Conservation (phyloP, 2,329 filamentous ascomycete species). For the Apiospora phragmitis region DNA sequence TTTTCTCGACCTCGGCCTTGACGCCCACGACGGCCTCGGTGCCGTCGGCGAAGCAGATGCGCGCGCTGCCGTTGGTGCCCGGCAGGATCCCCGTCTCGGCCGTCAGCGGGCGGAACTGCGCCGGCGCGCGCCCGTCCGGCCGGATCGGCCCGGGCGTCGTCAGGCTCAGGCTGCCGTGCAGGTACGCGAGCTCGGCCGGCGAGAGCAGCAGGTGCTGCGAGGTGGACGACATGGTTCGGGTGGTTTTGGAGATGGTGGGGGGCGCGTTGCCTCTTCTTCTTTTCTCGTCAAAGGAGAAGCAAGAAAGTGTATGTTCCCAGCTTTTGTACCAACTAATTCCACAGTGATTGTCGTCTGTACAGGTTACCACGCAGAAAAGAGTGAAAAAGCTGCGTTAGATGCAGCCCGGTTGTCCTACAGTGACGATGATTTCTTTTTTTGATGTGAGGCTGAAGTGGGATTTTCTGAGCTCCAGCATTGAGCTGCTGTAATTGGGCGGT, state of each 20-base stretch:
- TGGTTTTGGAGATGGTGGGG: neutral
- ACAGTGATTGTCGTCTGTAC: neutral
- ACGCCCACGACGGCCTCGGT: constrained; percentile 95
- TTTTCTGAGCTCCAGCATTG: constrained; percentile 23
- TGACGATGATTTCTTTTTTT: constrained; percentile 5
- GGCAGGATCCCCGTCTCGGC: constrained; percentile 91
- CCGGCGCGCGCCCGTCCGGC: constrained; percentile 78
- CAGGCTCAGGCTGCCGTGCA: constrained; percentile 83
- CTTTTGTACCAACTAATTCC: too few species aligned
- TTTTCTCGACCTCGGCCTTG: constrained; percentile 90
- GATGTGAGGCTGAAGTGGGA: constrained; percentile 22
- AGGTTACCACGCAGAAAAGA: neutral
- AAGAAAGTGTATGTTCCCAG: accelerated
- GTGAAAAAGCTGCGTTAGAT: neutral
- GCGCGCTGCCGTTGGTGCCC: constrained; percentile 85
- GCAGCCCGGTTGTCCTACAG: neutral
- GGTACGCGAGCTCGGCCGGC: constrained; percentile 93
- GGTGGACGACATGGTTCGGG: constrained; percentile 50
- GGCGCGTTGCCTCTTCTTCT: neutral
- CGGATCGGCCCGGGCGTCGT: constrained; percentile 71
- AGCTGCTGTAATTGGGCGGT: constrained; percentile 19
- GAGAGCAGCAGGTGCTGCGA: constrained; percentile 76
- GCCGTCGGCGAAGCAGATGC: constrained; percentile 92
- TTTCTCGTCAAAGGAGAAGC: neutral
- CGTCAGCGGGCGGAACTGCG: constrained; percentile 85